Percentiles rank a stretch among this genome's conserved stretches.
phyloP scores from a whole-genome alignment of 139 green algal species.

The Tetraselmis chui region DNA sequence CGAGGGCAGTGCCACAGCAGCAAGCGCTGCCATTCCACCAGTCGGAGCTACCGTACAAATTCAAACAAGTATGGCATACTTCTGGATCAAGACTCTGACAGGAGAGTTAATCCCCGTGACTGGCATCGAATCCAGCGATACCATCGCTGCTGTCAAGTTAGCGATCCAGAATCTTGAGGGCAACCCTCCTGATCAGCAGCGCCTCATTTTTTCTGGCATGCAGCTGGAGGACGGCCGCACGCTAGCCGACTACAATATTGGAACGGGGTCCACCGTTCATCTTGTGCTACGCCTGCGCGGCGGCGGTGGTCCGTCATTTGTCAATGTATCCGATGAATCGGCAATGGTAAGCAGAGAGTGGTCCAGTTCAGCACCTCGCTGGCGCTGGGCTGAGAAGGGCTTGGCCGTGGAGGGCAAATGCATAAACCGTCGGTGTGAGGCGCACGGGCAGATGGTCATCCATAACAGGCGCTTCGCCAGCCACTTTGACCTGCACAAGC shows the following conservation, averaged over 20 bases:
- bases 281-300: neutral
- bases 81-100: too few species aligned
- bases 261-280: slow-evolving; percentile 11
- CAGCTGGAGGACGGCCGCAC: slow-evolving; percentile 13
- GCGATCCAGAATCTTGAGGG: neutral
- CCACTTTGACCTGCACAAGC: neutral
- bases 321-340: neutral
- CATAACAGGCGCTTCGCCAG: neutral
- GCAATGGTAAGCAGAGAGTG: neutral
- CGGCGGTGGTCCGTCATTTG: neutral
- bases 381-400: neutral
- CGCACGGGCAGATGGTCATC: neutral
- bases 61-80: too few species aligned
- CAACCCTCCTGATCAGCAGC: slow-evolving; percentile 14
- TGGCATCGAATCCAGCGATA: neutral
- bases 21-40: neutral
- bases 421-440: neutral
- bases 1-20: neutral
- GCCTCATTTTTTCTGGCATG: slow-evolving; percentile 11
- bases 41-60: neutral
- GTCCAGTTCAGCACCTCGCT: neutral
- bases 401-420: neutral
- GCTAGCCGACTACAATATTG: slow-evolving; percentile 16
- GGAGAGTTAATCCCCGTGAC: too few species aligned
- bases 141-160: neutral